A percentile compares a stretch with the other conserved stretches of the same genome.
These are phyloP conservation scores for Hyphodiscus hymeniophilus DNA, from an alignment of 495 filamentous ascomycete genomes.

Conservation along the genomic window DNA sequence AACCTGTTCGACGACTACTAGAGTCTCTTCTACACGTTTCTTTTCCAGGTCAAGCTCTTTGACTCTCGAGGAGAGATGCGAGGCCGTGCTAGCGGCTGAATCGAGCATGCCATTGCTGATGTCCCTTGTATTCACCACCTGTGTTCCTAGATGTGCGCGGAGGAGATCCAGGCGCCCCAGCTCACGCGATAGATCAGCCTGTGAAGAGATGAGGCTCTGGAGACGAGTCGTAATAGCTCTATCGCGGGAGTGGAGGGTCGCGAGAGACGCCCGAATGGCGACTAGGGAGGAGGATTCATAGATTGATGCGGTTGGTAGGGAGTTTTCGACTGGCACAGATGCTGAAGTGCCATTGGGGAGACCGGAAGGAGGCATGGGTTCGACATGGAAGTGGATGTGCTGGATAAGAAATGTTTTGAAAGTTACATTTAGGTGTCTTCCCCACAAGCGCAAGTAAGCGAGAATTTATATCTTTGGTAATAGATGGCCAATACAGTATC, in stretches of 20 bases:
- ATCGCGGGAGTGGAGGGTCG: constrained; percentile 68
- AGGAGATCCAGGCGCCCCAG: constrained; percentile 83
- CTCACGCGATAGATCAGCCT: constrained; percentile 76
- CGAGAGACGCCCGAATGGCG: constrained; percentile 70
- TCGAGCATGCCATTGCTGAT: constrained; percentile 87
- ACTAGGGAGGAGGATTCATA: constrained; percentile 62
- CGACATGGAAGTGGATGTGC: too few species aligned
- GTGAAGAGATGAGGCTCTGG: constrained; percentile 64
- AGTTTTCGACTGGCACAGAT: neutral
- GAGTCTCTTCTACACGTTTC: constrained; percentile 76
- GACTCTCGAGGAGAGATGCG: constrained; percentile 76
- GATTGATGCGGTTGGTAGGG: constrained; percentile 34
- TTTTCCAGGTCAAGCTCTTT: constrained; percentile 84
- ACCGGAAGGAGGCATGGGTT: constrained; percentile 24
- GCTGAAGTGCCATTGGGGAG: constrained; percentile 20
- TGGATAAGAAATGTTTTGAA: constrained; percentile 12
- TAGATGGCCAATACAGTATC: too few species aligned
- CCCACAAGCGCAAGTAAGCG: neutral
- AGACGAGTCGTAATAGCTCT: constrained; percentile 63
- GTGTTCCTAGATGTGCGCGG: constrained; percentile 79
- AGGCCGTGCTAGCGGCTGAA: constrained; percentile 75
- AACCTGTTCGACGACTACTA: constrained; percentile 92
- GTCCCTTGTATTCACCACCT: constrained; percentile 72
- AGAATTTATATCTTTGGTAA: neutral
- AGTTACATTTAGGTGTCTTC: neutral